Evolutionary conservation across 768 basidiomycete genomes (phyloP).

Genomic region (Candolleomyces eurysporus): DNA sequence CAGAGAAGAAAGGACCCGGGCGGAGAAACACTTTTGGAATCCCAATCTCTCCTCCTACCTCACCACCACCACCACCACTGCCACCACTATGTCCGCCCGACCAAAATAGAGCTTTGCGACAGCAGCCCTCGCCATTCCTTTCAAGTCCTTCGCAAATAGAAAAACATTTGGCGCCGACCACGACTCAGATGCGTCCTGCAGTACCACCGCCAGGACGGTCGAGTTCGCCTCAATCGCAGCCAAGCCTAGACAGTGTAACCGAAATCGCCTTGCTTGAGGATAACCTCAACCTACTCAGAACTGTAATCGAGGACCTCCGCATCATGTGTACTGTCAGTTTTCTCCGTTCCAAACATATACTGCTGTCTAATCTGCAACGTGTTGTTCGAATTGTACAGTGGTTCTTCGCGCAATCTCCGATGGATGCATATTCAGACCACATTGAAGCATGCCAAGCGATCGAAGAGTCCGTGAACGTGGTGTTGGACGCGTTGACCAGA

Average conservation of each 20-base stretch:
- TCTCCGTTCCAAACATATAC: not conserved
- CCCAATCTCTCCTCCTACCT: conserved; percentile 11
- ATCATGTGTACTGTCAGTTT: conserved; percentile 27
- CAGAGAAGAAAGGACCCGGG: not conserved
- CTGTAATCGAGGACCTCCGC: conserved; percentile 22
- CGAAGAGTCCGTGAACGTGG: conserved; percentile 22
- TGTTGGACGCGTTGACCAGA: conserved; percentile 21
- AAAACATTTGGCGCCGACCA: not conserved
- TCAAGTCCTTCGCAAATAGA: not conserved
- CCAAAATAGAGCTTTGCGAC: not conserved
- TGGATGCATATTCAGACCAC: conserved; percentile 23
- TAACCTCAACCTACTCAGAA: conserved; percentile 20
- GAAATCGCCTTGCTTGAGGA: conserved; percentile 26
- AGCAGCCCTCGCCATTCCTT: not conserved
- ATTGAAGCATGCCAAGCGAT: conserved; percentile 28
- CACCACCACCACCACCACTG: conserved; percentile 15
- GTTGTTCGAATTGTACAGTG: conserved; percentile 14
- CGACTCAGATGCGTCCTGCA: not conserved
- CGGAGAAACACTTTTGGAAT: conserved; percentile 9
- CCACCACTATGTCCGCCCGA: conserved; percentile 24
- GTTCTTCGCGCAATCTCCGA: conserved; percentile 21
- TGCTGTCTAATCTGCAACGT: conserved; percentile 1
- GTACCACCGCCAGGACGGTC: conserved; percentile 1
- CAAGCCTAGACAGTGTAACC: conserved; percentile 16
- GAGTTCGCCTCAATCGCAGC: conserved; percentile 9